Conservation (phyloP, 2,329 filamentous ascomycete species). For the Simplicillium aogashimaense region DNA sequence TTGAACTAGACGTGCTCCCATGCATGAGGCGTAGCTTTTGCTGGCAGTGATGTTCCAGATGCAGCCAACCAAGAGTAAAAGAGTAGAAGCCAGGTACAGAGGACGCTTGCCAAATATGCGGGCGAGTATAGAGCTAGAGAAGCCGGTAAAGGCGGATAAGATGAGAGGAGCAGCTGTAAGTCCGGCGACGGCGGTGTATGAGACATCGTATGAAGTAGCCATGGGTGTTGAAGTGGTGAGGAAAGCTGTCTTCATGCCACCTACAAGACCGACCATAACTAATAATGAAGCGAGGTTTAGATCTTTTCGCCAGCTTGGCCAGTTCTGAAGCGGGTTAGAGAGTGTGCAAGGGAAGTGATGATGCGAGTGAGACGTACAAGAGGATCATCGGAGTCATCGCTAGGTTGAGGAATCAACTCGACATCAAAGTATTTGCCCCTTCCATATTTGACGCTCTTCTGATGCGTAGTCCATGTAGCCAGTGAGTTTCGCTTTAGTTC, state of each 20-base stretch:
- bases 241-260: conserved; percentile 45
- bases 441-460: conserved; percentile 35
- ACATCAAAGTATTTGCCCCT: conserved; percentile 29
- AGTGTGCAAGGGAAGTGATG: background rate
- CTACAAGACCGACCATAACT: conserved; percentile 32
- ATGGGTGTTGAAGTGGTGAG: conserved; percentile 36
- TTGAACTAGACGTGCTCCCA: conserved; percentile 43
- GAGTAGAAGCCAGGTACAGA: conserved; percentile 36
- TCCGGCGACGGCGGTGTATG: conserved; percentile 36
- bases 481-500: conserved; percentile 6
- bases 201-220: conserved; percentile 28
- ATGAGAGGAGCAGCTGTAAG: conserved; percentile 44
- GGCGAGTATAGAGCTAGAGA: conserved; percentile 29
- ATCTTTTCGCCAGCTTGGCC: conserved; percentile 44
- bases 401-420: conserved; percentile 45
- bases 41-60: conserved; percentile 38
- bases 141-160: conserved; percentile 34
- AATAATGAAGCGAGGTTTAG: conserved; percentile 35
- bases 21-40: conserved; percentile 31
- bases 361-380: conserved; percentile 27
- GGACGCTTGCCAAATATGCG: conserved; percentile 42
- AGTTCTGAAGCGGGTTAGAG: conserved; percentile 34
- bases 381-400: conserved; percentile 42
- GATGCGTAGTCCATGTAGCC: conserved; percentile 7
- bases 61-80: conserved; percentile 36